These are phyloP conservation scores for Yamadazyma pseudoaaseri DNA, from an alignment of 1,139 yeast species.

Conservation along the genomic window DNA sequence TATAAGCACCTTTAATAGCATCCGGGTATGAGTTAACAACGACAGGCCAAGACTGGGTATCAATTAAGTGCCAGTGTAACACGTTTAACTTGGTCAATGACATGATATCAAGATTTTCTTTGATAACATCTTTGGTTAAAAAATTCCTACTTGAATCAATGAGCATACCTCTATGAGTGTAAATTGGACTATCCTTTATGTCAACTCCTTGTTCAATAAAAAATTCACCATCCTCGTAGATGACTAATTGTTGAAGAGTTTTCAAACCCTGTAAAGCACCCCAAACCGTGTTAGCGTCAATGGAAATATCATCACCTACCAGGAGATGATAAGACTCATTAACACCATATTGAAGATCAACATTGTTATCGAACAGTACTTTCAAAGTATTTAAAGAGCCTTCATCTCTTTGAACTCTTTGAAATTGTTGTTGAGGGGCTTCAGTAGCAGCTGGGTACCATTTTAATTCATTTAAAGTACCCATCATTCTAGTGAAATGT, in stretches of 20 bases:
- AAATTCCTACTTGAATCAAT: constrained; percentile 47
- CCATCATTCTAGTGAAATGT: constrained; percentile 20
- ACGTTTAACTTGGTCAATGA: constrained; percentile 40
- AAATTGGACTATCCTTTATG: constrained; percentile 38
- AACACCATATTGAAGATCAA: constrained; percentile 17
- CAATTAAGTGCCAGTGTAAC: constrained; percentile 48
- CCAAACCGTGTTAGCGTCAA: constrained; percentile 39
- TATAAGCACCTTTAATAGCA: constrained; percentile 45
- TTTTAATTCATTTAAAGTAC: constrained; percentile 17
- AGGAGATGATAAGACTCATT: constrained; percentile 39
- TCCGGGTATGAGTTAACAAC: constrained; percentile 34
- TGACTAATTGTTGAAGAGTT: constrained; percentile 44
- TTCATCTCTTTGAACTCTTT: not conserved
- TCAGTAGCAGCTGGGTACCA: constrained; percentile 32
- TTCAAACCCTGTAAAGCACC: constrained; percentile 46
- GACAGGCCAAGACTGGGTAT: constrained; percentile 49
- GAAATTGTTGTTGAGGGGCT: constrained; percentile 5
- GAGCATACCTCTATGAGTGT: constrained; percentile 46
- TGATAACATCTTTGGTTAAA: constrained; percentile 26
- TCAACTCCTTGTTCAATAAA: constrained; percentile 34
- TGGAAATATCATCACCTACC: constrained; percentile 18
- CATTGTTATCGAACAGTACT: not conserved
- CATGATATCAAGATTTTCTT: constrained; percentile 44
- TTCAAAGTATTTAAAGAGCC: not conserved
- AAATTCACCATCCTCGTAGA: constrained; percentile 21